phyloP scores from a whole-genome alignment of 1,284 basidiomycete species.

The Ceratobasidium sp. region DNA sequence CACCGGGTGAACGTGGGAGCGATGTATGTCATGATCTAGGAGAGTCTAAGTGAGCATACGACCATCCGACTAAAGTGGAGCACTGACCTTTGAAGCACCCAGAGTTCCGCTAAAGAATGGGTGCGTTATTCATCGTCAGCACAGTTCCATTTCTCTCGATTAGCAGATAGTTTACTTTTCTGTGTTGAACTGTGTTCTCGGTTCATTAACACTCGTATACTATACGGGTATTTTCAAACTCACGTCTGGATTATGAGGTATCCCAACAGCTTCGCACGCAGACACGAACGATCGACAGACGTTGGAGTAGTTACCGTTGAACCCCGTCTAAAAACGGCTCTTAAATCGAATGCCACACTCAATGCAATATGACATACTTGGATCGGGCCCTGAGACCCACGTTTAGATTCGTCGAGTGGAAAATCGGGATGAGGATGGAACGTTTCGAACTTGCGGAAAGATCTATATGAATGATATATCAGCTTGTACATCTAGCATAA shows the following conservation, averaged over 20 bases:
- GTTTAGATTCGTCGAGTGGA: slow-evolving; percentile 24
- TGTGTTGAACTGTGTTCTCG: slow-evolving; percentile 56
- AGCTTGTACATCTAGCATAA: background rate
- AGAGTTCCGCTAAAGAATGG: slow-evolving; percentile 53
- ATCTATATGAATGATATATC: slow-evolving; percentile 57
- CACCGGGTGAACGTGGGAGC: background rate
- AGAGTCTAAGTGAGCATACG: background rate
- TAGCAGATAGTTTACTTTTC: no score
- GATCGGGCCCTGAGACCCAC: slow-evolving; percentile 16
- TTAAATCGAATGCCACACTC: background rate
- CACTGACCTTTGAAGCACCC: slow-evolving; percentile 59
- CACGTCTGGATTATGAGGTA: slow-evolving; percentile 25
- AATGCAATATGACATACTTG: no score
- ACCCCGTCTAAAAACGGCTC: slow-evolving; percentile 12
- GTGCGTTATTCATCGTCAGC: background rate
- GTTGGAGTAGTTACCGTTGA: slow-evolving; percentile 1
- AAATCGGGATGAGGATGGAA: slow-evolving; percentile 25
- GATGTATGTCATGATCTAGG: slow-evolving; percentile 29
- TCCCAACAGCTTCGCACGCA: slow-evolving; percentile 23
- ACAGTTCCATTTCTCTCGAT: slow-evolving; percentile 35
- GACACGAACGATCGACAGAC: slow-evolving; percentile 13
- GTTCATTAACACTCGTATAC: background rate
- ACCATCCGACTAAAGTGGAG: background rate
- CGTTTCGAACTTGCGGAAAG: slow-evolving; percentile 68
- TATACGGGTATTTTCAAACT: background rate